Evolutionary conservation across 305 asterid genomes (phyloP).

Genomic region (Ilex paraguariensis): DNA sequence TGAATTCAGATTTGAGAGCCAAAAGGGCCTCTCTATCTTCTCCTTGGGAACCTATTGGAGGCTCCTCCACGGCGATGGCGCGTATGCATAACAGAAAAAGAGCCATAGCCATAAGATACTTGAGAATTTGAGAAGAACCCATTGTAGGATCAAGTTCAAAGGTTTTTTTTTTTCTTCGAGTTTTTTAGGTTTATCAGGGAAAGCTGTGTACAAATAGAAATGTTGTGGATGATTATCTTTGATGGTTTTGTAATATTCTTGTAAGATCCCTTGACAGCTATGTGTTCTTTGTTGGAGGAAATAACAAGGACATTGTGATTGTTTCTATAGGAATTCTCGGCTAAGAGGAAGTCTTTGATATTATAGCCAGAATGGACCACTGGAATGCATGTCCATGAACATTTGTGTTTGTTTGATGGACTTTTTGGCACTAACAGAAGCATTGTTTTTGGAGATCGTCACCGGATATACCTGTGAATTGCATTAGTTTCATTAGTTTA

Average conservation of each 20-base stretch:
- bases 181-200: background rate
- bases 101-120: slow-evolving; percentile 19
- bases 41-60: slow-evolving; percentile 34
- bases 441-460: no score
- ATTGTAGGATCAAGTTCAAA: slow-evolving; percentile 15
- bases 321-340: background rate
- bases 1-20: slow-evolving; percentile 34
- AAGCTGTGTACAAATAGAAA: background rate
- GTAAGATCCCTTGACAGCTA: background rate
- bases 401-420: no score
- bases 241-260: background rate
- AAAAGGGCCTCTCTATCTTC: slow-evolving; percentile 50
- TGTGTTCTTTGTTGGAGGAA: background rate
- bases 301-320: background rate
- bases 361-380: background rate
- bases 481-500: no score
- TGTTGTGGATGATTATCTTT: background rate
- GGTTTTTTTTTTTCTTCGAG: no score
- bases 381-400: no score
- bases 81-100: slow-evolving; percentile 14
- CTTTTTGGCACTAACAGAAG: no score
- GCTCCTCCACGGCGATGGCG: slow-evolving; percentile 18
- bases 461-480: no score
- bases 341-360: background rate
- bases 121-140: slow-evolving; percentile 25